A percentile compares a stretch with the other conserved stretches of the same genome.
phyloP scores from a whole-genome alignment of 2,329 filamentous ascomycete genomes.

The Aureobasidium sp. region DNA sequence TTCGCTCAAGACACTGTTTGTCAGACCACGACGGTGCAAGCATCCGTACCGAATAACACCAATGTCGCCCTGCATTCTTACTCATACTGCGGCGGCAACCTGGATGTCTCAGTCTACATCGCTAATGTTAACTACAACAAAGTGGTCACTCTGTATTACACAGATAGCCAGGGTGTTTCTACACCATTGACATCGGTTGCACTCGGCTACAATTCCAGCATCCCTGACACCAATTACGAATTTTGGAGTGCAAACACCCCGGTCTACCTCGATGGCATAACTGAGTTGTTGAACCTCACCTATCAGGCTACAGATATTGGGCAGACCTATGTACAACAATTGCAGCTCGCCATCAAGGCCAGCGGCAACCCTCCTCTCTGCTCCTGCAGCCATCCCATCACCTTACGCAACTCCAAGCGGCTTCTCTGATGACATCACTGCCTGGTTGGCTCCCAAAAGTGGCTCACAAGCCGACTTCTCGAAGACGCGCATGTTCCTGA shows the following conservation, averaged over 20 bases:
- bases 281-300: conserved; percentile 27
- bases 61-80: conserved; percentile 25
- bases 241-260: conserved; percentile 25
- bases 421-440: conserved; percentile 27
- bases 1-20: conserved; percentile 20
- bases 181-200: conserved; percentile 26
- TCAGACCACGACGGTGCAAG: conserved; percentile 21
- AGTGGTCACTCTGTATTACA: conserved; percentile 27
- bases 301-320: conserved; percentile 26
- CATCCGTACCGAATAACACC: conserved; percentile 18
- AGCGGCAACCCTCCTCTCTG: conserved; percentile 22
- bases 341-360: conserved; percentile 22
- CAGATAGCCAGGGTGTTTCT: conserved; percentile 23
- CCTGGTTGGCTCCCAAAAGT: conserved; percentile 21
- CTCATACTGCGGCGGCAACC: conserved; percentile 27
- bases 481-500: conserved; percentile 27
- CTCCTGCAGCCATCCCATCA: conserved; percentile 21
- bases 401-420: conserved; percentile 27
- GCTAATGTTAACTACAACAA: conserved; percentile 29
- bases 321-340: conserved; percentile 22
- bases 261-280: conserved; percentile 27
- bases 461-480: conserved; percentile 23
- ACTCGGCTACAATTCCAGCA: conserved; percentile 23
- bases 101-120: conserved; percentile 25
- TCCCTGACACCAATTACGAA: conserved; percentile 24